Evolutionary conservation across 1,139 yeast species (phyloP).

Genomic region (Komagataea norvegica): DNA sequence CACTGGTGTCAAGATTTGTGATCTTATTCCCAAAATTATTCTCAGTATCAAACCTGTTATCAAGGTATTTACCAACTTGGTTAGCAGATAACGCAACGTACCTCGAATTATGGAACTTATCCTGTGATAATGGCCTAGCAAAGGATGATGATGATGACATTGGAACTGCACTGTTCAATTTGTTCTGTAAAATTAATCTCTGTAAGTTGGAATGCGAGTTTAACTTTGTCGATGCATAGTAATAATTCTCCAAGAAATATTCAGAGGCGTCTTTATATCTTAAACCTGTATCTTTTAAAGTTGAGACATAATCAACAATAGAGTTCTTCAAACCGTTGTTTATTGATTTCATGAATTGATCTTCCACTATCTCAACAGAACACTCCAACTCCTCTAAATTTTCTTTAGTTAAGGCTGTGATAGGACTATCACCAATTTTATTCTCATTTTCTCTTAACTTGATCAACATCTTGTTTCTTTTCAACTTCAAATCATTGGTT

Average conservation of each 20-base stretch:
- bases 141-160: slow-evolving; percentile 3
- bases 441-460: slow-evolving; percentile 39
- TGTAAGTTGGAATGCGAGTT: slow-evolving; percentile 18
- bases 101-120: slow-evolving; percentile 6
- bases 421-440: slow-evolving; percentile 43
- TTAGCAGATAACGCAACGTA: slow-evolving; percentile 18
- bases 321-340: slow-evolving; percentile 41
- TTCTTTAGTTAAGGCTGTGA: slow-evolving; percentile 41
- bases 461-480: slow-evolving; percentile 34
- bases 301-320: slow-evolving; percentile 38
- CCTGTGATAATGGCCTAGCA: slow-evolving; percentile 2
- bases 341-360: slow-evolving; percentile 46
- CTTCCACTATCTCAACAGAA: slow-evolving; percentile 46
- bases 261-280: slow-evolving; percentile 33
- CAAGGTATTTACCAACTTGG: slow-evolving; percentile 19
- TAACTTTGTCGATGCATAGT: slow-evolving; percentile 10
- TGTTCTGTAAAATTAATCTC: slow-evolving; percentile 24
- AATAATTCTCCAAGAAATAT: slow-evolving; percentile 30
- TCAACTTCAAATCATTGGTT: slow-evolving; percentile 34
- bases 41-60: slow-evolving; percentile 10
- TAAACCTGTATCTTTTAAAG: slow-evolving; percentile 35
- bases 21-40: not conserved
- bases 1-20: not conserved
- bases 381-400: slow-evolving; percentile 46
- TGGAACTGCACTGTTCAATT: slow-evolving; percentile 10